Percentiles rank a stretch among this genome's conserved stretches.
Evolutionary conservation across 2,329 filamentous ascomycete genomes (phyloP).

Genomic region (Aspergillus sp.): DNA sequence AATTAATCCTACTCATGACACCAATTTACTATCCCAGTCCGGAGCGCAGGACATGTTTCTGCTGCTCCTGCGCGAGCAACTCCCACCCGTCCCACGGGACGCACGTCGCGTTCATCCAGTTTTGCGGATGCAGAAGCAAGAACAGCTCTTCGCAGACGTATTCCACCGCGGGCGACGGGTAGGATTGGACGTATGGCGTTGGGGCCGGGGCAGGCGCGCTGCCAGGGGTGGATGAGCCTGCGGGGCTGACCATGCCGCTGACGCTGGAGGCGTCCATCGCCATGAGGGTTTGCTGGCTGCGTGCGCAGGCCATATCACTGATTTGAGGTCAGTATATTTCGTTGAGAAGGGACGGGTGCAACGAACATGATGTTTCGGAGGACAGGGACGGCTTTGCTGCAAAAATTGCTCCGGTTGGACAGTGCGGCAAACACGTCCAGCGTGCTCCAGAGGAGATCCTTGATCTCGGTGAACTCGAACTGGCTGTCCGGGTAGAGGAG

Average conservation of each 20-base stretch:
- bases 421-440: constrained; percentile 32
- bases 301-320: constrained; percentile 24
- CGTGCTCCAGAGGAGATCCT: constrained; percentile 25
- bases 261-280: constrained; percentile 1
- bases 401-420: constrained; percentile 34
- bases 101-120: constrained; percentile 31
- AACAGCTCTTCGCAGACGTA: constrained; percentile 12
- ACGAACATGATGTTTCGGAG: constrained; percentile 34
- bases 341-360: background rate
- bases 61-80: constrained; percentile 3
- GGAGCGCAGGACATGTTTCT: background rate
- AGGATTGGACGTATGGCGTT: constrained; percentile 3
- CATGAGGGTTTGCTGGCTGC: constrained; percentile 12
- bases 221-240: constrained; percentile 6
- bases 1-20: background rate
- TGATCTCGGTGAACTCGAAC: constrained; percentile 28
- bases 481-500: constrained; percentile 27
- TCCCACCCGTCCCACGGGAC: constrained; percentile 26
- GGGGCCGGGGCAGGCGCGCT: constrained; percentile 8
- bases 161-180: constrained; percentile 5
- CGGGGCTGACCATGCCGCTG: constrained; percentile 11
- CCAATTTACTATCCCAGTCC: background rate
- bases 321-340: constrained; percentile 2
- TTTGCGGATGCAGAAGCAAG: constrained; percentile 30
- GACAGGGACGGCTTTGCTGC: constrained; percentile 35